Evolutionary conservation across 2,329 filamentous ascomycete species (phyloP).

Genomic region (Endocalyx cinctus): DNA sequence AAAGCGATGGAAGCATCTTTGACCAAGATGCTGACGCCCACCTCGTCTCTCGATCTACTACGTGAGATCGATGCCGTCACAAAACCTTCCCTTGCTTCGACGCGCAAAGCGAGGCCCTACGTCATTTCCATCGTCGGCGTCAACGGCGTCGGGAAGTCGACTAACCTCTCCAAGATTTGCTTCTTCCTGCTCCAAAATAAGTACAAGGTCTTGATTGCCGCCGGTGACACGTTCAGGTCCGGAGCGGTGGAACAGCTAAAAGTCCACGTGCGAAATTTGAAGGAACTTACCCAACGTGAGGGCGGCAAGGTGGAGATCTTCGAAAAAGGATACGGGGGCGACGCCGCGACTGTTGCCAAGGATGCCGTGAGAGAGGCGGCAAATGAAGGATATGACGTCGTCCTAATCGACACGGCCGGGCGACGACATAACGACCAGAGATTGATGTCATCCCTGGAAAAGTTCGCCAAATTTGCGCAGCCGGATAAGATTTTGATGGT

Average conservation of each 20-base stretch:
- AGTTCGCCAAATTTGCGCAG: slow-evolving; percentile 92
- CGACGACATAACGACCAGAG: slow-evolving; percentile 92
- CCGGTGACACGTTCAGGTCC: slow-evolving; percentile 94
- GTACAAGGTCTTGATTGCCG: slow-evolving; percentile 89
- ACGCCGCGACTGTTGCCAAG: slow-evolving; percentile 90
- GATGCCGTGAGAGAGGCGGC: slow-evolving; percentile 83
- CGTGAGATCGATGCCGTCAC: slow-evolving; percentile 84
- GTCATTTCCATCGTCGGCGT: slow-evolving; percentile 98
- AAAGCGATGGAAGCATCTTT: slow-evolving; percentile 88
- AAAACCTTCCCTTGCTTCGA: slow-evolving; percentile 58
- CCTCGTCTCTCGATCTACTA: slow-evolving; percentile 87
- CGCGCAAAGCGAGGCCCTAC: slow-evolving; percentile 71
- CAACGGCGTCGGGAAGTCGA: slow-evolving; percentile 97
- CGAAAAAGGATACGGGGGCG: slow-evolving; percentile 96
- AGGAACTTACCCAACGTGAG: slow-evolving; percentile 81
- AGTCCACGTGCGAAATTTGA: slow-evolving; percentile 90
- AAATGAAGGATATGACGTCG: slow-evolving; percentile 78
- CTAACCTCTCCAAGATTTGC: slow-evolving; percentile 95
- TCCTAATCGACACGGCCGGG: slow-evolving; percentile 94
- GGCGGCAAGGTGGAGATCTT: slow-evolving; percentile 85
- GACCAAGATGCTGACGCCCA: slow-evolving; percentile 92
- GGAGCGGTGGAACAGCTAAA: slow-evolving; percentile 95
- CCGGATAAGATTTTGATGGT: slow-evolving; percentile 99
- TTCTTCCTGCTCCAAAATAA: slow-evolving; percentile 98
- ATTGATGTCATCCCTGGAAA: slow-evolving; percentile 94